phyloP scores from a whole-genome alignment of 1,139 yeast species.

The Taphrina wiesneri region DNA sequence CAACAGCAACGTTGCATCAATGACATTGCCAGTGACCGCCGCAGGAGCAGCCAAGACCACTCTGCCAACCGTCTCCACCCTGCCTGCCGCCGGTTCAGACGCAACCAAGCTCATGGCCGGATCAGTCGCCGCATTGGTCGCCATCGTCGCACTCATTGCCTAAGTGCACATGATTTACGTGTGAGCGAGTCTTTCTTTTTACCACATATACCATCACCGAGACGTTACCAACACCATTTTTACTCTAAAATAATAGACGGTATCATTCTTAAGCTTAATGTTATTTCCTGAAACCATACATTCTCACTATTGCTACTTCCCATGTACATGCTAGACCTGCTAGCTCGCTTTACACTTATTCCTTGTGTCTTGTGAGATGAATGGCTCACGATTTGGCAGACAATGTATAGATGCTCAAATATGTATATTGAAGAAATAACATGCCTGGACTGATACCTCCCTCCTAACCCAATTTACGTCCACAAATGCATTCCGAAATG shows the following conservation, averaged over 20 bases:
- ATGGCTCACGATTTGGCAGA: too few species aligned
- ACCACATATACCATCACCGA: too few species aligned
- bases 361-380: too few species aligned
- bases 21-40: slow-evolving; percentile 10
- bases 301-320: too few species aligned
- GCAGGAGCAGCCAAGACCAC: background rate
- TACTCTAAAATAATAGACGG: background rate
- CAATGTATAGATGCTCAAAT: too few species aligned
- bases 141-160: slow-evolving; percentile 18
- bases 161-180: too few species aligned
- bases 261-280: background rate
- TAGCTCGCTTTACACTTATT: background rate
- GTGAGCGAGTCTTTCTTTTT: too few species aligned
- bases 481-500: slow-evolving; percentile 10
- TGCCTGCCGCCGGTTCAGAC: slow-evolving; percentile 7
- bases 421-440: background rate
- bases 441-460: background rate
- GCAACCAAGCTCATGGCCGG: slow-evolving; percentile 23
- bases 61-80: slow-evolving; percentile 21
- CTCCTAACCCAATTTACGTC: background rate
- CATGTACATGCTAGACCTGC: too few species aligned
- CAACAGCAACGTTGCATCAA: slow-evolving; percentile 1
- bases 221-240: background rate
- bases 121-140: slow-evolving; percentile 17
- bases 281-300: too few species aligned